Percentiles rank a stretch among this genome's conserved stretches.
phyloP scores from a whole-genome alignment of 352 stramenopile genomes.

The Phytophthora hibernalis region DNA sequence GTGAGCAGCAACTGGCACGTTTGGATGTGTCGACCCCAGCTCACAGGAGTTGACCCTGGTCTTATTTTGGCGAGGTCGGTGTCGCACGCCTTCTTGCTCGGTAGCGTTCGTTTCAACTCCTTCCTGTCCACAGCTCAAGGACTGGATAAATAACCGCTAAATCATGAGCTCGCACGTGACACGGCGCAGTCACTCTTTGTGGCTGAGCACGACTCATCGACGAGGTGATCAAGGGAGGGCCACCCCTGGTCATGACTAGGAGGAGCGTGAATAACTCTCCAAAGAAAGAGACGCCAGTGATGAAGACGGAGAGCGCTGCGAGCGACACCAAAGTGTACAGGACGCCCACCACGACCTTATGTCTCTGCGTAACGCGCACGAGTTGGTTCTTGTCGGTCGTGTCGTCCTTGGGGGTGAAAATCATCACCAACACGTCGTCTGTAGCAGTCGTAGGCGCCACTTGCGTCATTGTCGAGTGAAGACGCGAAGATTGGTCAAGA shows the following conservation, averaged over 20 bases:
- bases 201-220: neutral
- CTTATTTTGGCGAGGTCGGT: too few relatives aligned
- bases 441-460: conserved; percentile 9
- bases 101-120: neutral
- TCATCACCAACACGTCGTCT: conserved; percentile 21
- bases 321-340: conserved; percentile 17
- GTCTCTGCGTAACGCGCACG: neutral
- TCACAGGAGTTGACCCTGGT: neutral
- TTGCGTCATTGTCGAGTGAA: conserved; percentile 8
- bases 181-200: too few relatives aligned
- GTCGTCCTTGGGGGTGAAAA: conserved; percentile 18
- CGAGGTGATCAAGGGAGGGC: neutral
- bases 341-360: conserved; percentile 9
- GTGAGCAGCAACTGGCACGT: neutral
- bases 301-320: conserved; percentile 7
- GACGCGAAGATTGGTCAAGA: neutral
- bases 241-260: conserved; percentile 10
- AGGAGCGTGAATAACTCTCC: conserved; percentile 25
- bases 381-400: conserved; percentile 1
- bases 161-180: too few relatives aligned
- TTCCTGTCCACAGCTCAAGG: neutral
- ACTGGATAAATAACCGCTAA: too few relatives aligned
- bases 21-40: neutral
- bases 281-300: conserved; percentile 16
- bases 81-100: neutral